Conservation (phyloP, 106 monocot genomes). For the Iris macrosiphon region DNA sequence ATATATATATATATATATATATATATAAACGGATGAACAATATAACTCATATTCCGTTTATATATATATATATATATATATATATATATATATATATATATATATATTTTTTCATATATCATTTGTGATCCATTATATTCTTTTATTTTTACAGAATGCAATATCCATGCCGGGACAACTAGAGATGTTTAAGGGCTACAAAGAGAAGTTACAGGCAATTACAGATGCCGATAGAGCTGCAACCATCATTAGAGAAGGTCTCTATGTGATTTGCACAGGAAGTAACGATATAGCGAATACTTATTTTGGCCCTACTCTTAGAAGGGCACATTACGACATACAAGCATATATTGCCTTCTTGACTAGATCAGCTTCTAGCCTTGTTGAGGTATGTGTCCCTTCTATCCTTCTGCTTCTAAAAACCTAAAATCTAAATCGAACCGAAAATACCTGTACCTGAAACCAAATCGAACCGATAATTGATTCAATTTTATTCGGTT, state of each 20-base stretch:
- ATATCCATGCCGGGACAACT: too few species aligned
- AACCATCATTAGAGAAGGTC: constrained; percentile 13
- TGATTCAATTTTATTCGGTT: not conserved
- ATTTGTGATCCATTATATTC: too few species aligned
- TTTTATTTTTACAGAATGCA: too few species aligned
- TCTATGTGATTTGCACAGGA: constrained; percentile 42
- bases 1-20: too few species aligned
- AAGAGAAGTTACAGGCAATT: constrained; percentile 27
- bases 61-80: too few species aligned
- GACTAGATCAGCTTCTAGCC: constrained; percentile 20
- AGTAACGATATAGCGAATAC: constrained; percentile 65
- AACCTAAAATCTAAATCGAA: too few species aligned
- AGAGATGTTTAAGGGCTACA: constrained; percentile 41
- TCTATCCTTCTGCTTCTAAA: too few species aligned
- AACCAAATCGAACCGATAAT: not conserved
- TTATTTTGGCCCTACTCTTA: constrained; percentile 39
- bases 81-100: too few species aligned
- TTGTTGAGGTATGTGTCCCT: constrained; percentile 58
- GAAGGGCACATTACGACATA: constrained; percentile 26
- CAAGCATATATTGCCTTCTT: constrained; percentile 40
- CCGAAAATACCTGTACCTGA: not conserved
- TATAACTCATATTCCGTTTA: too few species aligned
- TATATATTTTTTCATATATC: too few species aligned
- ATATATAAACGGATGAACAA: too few species aligned
- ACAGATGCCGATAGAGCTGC: constrained; percentile 26